Evolutionary conservation across 2,329 filamentous ascomycete genomes (phyloP).

Genomic region (Sarocladium strictum): DNA sequence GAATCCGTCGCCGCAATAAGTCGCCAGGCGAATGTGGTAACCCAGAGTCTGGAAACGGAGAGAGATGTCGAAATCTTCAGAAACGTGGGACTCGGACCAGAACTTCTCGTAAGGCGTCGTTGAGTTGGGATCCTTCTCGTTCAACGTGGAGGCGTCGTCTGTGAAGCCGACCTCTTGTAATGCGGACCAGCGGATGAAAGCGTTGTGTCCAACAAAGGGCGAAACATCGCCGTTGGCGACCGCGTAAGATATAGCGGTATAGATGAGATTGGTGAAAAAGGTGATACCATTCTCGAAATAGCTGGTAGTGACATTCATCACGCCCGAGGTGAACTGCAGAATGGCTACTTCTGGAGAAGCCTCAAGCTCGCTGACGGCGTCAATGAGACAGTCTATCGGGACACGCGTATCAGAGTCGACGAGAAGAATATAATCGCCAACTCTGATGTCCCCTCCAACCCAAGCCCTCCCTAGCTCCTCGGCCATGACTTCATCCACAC

Average conservation of each 20-base stretch:
- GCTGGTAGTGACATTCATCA: constrained; percentile 68
- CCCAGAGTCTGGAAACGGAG: constrained; percentile 66
- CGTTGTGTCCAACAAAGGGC: constrained; percentile 74
- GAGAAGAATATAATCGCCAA: constrained; percentile 59
- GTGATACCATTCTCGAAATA: constrained; percentile 71
- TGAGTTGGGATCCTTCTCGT: too few relatives aligned
- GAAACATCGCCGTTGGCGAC: constrained; percentile 67
- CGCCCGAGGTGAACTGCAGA: constrained; percentile 65
- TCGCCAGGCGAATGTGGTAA: constrained; percentile 62
- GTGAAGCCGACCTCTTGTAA: background rate
- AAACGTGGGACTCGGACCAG: constrained; percentile 72
- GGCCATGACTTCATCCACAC: constrained; percentile 37
- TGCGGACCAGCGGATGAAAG: constrained; percentile 59
- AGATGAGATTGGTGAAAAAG: constrained; percentile 75
- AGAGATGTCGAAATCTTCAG: constrained; percentile 73
- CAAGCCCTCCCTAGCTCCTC: constrained; percentile 39
- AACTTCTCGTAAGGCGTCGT: too few relatives aligned
- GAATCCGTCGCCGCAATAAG: constrained; percentile 64
- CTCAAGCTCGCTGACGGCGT: constrained; percentile 67
- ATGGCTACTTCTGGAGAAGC: constrained; percentile 64
- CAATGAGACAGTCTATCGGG: constrained; percentile 60
- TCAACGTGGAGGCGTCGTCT: background rate
- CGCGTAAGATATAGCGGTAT: constrained; percentile 64
- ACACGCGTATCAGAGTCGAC: constrained; percentile 65
- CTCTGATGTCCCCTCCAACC: constrained; percentile 54